These are phyloP conservation scores for Phytophthora pistaciae DNA, from an alignment of 352 stramenopile genomes.

Conservation along the genomic window DNA sequence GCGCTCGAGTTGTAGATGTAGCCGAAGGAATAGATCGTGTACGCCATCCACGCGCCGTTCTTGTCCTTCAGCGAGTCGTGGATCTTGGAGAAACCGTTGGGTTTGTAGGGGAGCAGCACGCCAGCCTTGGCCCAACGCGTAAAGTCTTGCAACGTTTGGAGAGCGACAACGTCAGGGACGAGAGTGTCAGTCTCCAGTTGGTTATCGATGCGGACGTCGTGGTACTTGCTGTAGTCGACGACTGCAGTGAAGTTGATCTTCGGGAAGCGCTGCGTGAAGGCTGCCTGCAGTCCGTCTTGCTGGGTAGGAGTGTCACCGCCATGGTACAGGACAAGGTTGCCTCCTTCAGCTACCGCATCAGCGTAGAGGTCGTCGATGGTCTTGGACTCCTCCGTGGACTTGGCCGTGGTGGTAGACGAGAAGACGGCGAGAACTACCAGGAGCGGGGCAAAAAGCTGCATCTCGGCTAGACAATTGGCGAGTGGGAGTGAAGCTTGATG, in stretches of 20 bases:
- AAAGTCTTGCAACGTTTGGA: constrained; percentile 65
- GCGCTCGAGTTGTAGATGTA: constrained; percentile 47
- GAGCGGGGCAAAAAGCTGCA: constrained; percentile 24
- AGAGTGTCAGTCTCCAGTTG: constrained; percentile 53
- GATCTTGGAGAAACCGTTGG: constrained; percentile 54
- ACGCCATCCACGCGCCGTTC: constrained; percentile 48
- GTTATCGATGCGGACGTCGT: constrained; percentile 70
- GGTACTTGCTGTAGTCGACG: constrained; percentile 63
- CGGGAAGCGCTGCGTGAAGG: constrained; percentile 40
- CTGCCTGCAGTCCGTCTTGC: constrained; percentile 20
- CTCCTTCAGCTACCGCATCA: constrained; percentile 52
- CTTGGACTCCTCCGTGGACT: constrained; percentile 45
- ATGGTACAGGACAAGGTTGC: constrained; percentile 51
- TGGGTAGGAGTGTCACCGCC: constrained; percentile 44
- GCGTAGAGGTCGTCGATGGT: constrained; percentile 52
- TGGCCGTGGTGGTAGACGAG: neutral
- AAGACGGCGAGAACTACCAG: constrained; percentile 6
- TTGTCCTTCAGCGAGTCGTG: constrained; percentile 48
- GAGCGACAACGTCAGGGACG: constrained; percentile 47
- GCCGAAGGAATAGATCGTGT: constrained; percentile 46
- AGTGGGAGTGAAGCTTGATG: constrained; percentile 5
- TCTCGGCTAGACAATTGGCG: neutral
- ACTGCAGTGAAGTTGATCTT: constrained; percentile 63
- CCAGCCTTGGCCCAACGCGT: constrained; percentile 46
- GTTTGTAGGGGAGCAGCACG: constrained; percentile 57